Evolutionary conservation across 768 basidiomycete species (phyloP), one percentile per base, ranked within the genome.

Genomic region (Phaffia australis): DNA sequence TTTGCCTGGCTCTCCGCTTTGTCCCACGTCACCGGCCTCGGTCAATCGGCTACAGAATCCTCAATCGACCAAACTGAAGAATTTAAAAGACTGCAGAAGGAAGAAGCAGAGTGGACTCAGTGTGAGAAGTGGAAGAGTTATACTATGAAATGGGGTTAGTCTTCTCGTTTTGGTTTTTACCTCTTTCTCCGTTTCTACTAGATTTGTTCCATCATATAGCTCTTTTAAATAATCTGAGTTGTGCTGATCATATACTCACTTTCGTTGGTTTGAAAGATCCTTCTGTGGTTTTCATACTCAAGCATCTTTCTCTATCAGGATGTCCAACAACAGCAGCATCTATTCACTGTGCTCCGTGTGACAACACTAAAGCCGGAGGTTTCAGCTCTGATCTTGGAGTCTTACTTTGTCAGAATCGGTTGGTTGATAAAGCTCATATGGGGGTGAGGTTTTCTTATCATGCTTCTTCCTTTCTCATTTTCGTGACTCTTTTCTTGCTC

Each of bases 301-400:
- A 90, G 73, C 92, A 95, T 72, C 81, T 97, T n/a, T 79, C 82
- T 69, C 79, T 86, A 0, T 83, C 59, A 6, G 64, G 69, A 48
- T 65, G 64, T 51, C 56, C 57, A 29, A 66, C 69, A 2, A 66
- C 64, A 1, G 8, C 71, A 2, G 79, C 83, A 27, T 87, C 91
- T 66, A 81, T 98, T 35, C 79, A 87, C 70, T 98, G 93, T 78
- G 80, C 83, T 5, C 89, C 93, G 1, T 97, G 95, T 78, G 86
- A 87, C 73, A 74, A 75, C 30, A 82, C 81, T 18, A 79, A 79
- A 60, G 83, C 88, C 4, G 95, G 93, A 11, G 94, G 92, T 0
- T 95, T 92, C 75, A 81, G 78, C 35, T 85, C 88, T 1, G 82
- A 87, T 4, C 82, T 83, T 18, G 87, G 86, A 3, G 83, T 97